Percentiles rank a stretch among this genome's conserved stretches.
Conservation (phyloP, 306 rosid species). For the Cucurbita maxima region DNA sequence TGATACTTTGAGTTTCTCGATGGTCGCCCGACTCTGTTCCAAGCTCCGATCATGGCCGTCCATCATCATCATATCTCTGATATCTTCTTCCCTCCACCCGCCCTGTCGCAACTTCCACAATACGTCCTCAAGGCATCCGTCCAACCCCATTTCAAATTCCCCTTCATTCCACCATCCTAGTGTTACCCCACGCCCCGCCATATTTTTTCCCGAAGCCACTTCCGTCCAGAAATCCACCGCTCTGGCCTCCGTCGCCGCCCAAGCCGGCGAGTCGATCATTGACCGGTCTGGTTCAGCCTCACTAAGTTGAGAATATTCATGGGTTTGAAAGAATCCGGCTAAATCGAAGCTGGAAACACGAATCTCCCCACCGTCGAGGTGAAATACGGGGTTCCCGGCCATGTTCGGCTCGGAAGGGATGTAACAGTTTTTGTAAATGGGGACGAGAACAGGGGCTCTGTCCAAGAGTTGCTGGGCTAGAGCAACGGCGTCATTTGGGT, state of each 20-base stretch:
- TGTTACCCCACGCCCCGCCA: constrained; percentile 7
- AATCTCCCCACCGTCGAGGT: constrained; percentile 27
- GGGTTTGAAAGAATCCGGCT: constrained; percentile 33
- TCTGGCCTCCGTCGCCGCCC: constrained; percentile 54
- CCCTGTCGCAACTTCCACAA: constrained; percentile 48
- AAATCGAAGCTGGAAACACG: constrained; percentile 38
- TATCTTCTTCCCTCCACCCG: constrained; percentile 82
- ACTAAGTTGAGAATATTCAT: constrained; percentile 16
- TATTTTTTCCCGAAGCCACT: constrained; percentile 13
- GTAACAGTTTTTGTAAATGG: constrained; percentile 47
- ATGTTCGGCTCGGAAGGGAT: constrained; percentile 28
- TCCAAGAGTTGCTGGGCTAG: constrained; percentile 10
- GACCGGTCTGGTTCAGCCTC: not conserved
- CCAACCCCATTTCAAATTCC: constrained; percentile 8
- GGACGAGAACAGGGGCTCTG: constrained; percentile 45
- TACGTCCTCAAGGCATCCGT: constrained; percentile 38
- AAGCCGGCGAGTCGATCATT: constrained; percentile 27
- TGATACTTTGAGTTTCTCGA: not conserved
- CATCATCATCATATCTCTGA: constrained; percentile 62
- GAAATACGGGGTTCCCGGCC: constrained; percentile 62
- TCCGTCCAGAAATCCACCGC: constrained; percentile 56
- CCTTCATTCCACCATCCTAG: constrained; percentile 24
- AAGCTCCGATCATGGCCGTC: constrained; percentile 11
- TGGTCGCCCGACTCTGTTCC: not conserved
- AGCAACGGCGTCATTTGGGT: constrained; percentile 9